Conservation (phyloP, 345 rosid genomes). For the Acer negundo region DNA sequence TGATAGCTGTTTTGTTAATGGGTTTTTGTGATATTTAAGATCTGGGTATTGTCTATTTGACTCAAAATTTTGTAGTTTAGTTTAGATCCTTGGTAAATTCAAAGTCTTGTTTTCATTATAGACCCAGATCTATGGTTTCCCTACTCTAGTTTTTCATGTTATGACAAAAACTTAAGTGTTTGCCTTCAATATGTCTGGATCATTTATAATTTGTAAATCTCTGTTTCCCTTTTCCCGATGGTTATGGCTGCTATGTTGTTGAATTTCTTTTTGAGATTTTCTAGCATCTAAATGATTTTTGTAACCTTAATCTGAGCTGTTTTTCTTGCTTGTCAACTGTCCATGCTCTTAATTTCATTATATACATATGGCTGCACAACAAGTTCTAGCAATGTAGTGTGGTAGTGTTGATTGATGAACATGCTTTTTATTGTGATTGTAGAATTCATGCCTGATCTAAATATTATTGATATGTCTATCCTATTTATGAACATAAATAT, state of each 20-base stretch:
- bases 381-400: not conserved
- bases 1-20: not conserved
- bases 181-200: conserved; percentile 4
- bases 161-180: not conserved
- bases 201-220: conserved; percentile 3
- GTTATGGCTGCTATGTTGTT: not conserved
- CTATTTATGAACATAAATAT: not conserved
- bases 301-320: conserved; percentile 24
- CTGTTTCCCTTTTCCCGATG: conserved; percentile 6
- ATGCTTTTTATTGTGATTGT: conserved; percentile 10
- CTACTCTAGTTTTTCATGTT: conserved; percentile 7
- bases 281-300: conserved; percentile 7
- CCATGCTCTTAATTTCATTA: not conserved
- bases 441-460: not conserved
- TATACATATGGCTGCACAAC: not conserved
- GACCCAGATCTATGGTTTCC: conserved; percentile 42
- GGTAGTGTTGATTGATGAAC: not conserved
- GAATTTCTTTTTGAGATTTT: conserved; percentile 17
- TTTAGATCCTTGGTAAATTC: conserved; percentile 36
- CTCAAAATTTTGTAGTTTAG: conserved; percentile 15
- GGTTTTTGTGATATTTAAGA: conserved; percentile 27
- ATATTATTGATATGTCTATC: not conserved
- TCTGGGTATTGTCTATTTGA: conserved; percentile 33
- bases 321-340: not conserved
- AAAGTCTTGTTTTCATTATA: conserved; percentile 14